Conservation (phyloP, 2,329 filamentous ascomycete genomes). For the Claviceps lovelessii region DNA sequence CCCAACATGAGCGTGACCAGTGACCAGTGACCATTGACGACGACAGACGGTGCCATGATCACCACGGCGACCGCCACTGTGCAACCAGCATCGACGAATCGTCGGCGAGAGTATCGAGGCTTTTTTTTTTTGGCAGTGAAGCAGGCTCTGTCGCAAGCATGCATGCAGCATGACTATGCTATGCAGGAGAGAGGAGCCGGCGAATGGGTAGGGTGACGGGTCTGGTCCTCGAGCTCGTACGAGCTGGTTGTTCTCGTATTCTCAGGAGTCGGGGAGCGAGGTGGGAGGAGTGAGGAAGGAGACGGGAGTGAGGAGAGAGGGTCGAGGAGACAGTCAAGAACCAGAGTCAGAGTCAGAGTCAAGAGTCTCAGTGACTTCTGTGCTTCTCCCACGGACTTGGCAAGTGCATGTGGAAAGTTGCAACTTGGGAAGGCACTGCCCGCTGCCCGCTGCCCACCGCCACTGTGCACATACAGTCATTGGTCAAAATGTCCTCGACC, state of each 20-base stretch:
- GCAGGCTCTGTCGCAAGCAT: background rate
- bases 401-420: too few species aligned
- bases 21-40: background rate
- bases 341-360: too few species aligned
- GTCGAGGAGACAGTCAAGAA: too few species aligned
- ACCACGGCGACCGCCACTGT: background rate
- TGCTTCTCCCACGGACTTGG: background rate
- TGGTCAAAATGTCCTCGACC: too few species aligned
- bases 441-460: too few species aligned
- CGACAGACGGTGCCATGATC: background rate
- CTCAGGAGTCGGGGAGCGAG: background rate
- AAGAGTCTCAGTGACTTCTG: too few species aligned
- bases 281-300: too few species aligned
- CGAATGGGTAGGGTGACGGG: background rate
- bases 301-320: too few species aligned
- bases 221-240: background rate
- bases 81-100: background rate
- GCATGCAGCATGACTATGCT: background rate
- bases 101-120: background rate
- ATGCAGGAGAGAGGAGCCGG: background rate
- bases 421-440: conserved; percentile 1
- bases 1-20: background rate
- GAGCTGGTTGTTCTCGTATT: conserved; percentile 3
- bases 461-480: too few species aligned
- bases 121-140: background rate